Evolutionary conservation across 2,329 filamentous ascomycete genomes (phyloP), one percentile per base, ranked within the genome.

Genomic region (Aspergillus neotritici): DNA sequence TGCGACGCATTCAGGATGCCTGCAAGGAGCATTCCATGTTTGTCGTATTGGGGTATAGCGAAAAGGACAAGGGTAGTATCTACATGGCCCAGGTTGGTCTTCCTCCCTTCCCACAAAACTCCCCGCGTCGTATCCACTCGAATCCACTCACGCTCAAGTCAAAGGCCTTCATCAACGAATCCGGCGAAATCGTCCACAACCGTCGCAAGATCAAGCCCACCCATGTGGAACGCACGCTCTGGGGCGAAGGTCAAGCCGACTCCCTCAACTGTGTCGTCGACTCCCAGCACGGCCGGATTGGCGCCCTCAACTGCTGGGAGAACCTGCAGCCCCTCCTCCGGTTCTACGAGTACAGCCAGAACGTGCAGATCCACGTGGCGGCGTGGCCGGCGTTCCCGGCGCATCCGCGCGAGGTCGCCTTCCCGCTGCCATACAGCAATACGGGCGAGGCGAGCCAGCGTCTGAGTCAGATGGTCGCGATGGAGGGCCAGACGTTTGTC

Each of bases 151-250:
- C 7, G 7, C 7, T 25, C 21, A 5, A 25, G 5, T 25, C 7
- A 25, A 69, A 74, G 50, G 65, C 63, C 4, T 63, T 74, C 15
- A 72, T 76, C 43, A 63, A 59, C 2, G 58, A 62, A 0, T 55
- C 65, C 13, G 71, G 72, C 0, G 60, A 67, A 32, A 31, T 73
- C 4, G 39, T 63, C 12, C 51, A 64, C 9, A 58, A 68, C 41
- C 63, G 72, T 10, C 64, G 71, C n/a, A 76, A 76, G 57, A 63
- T 75, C 54, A 76, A 76, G 57, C 68, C 72, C 0, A 76, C 71
- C 0, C 70, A 75, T 43, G 67, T 75, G 53, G 73, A 76, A 52
- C 63, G 70, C 1, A 68, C 67, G 5, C 44, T 74, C 21, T 76
- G 66, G 16, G 72, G 71, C 2, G 72, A 75, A n/a, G 70, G 39